Conservation (phyloP, 805 yeast species). For the Kazachstania psychrophila region DNA sequence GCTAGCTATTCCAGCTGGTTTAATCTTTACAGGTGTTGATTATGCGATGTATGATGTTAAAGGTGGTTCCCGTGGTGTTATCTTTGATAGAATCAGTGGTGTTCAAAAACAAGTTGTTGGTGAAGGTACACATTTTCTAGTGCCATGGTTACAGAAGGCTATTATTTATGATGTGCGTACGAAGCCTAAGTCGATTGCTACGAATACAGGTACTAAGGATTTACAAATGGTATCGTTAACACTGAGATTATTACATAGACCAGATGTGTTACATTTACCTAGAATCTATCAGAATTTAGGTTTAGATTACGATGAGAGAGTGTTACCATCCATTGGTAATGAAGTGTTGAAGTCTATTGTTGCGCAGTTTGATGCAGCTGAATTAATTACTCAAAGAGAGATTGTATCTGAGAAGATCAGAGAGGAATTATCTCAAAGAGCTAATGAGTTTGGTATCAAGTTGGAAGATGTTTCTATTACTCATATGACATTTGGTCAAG, state of each 20-base stretch:
- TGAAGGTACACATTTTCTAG: conserved; percentile 90
- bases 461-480: conserved; percentile 96
- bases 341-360: conserved; percentile 84
- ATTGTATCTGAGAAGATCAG: conserved; percentile 83
- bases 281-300: conserved; percentile 85
- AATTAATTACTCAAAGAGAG: conserved; percentile 94
- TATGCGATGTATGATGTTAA: conserved; percentile 87
- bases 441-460: conserved; percentile 79
- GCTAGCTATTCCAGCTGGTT: conserved; percentile 64
- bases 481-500: conserved; percentile 93
- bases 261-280: conserved; percentile 78
- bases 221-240: conserved; percentile 92
- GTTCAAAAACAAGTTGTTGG: conserved; percentile 83
- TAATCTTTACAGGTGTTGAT: conserved; percentile 62
- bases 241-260: conserved; percentile 86
- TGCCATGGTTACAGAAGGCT: conserved; percentile 95
- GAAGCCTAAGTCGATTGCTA: conserved; percentile 86
- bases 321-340: conserved; percentile 84
- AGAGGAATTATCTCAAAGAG: conserved; percentile 74
- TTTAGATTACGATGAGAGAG: conserved; percentile 89
- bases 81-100: conserved; percentile 86
- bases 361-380: conserved; percentile 94
- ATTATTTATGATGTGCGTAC: conserved; percentile 87
- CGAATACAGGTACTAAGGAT: conserved; percentile 95
- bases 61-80: conserved; percentile 93